These are phyloP conservation scores for Dendrobium officinale DNA, from an alignment of 106 monocot genomes.

Conservation along the genomic window DNA sequence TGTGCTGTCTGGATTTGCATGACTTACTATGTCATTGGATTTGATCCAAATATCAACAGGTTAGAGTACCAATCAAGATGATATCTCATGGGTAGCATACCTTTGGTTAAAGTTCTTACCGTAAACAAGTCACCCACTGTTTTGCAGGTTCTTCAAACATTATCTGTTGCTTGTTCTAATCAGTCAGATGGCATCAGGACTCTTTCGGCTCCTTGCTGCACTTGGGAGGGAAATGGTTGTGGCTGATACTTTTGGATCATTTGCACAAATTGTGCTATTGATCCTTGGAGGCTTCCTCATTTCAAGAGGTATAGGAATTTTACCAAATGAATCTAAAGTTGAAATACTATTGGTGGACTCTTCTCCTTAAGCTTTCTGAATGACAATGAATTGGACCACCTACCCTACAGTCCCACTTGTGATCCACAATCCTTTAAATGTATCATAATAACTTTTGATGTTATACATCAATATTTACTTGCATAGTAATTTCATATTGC, in stretches of 20 bases:
- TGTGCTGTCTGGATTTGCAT: constrained; percentile 36
- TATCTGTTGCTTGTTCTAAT: constrained; percentile 34
- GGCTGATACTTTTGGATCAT: constrained; percentile 51
- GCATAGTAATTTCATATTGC: constrained; percentile 1
- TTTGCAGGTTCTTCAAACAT: constrained; percentile 36
- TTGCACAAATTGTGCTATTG: constrained; percentile 36
- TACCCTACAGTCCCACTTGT: background rate
- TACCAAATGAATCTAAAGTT: background rate
- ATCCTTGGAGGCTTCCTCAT: constrained; percentile 56
- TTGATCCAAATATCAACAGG: constrained; percentile 18
- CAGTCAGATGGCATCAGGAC: constrained; percentile 53
- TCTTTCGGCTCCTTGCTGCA: constrained; percentile 54
- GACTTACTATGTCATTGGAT: constrained; percentile 45
- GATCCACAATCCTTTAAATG: background rate
- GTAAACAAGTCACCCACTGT: background rate
- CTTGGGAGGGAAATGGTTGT: constrained; percentile 50
- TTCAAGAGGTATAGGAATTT: constrained; percentile 26
- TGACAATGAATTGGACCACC: too few relatives aligned
- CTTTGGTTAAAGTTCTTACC: background rate
- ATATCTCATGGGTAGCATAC: background rate
- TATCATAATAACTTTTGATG: background rate
- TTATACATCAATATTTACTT: background rate
- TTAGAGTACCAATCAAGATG: background rate
- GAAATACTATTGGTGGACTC: too few relatives aligned
- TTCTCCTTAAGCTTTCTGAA: too few relatives aligned